Evolutionary conservation across 345 rosid species (phyloP), one percentile per base, ranked within the genome.

Genomic region (Viola odorata): DNA sequence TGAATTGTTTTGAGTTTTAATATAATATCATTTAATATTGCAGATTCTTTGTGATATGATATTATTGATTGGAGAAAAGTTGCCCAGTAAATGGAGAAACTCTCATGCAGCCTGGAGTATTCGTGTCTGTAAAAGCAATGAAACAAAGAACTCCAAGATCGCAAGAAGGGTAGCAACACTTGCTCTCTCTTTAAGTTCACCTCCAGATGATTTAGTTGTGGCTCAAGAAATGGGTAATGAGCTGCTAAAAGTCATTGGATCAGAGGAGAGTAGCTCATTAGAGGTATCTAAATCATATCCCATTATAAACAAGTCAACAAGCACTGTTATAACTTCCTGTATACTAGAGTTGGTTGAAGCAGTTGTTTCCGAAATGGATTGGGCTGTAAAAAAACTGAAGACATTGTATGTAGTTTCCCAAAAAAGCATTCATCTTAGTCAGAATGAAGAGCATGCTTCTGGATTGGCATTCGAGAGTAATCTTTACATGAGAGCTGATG

Each of bases 11-110:
- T 53, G 39, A 45, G 44, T 63, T 62, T 57, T 45, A 51, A 51
- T 17, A 37, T 36, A 39, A 55, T 41, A 16, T 13, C 15, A 49
- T 55, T 56, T 45, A 7, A 60, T 42, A 77, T 61, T 58, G 62
- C 84, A 89, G 95, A 64, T 85, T 67, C 76, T 84, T 37, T 84
- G 82, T 62, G 91, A 85, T 48, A 75, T 80, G 45, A 45, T 82
- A 56, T 61, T 80, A 72, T 61, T 68, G 71, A 62, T 83, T 60
- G 81, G 82, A 47, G 77, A 74, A 41, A 65, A 66, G 66, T 65
- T 87, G 61, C 95, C 90, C 13, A 58, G 73, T 58, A 70, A 80
- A 58, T 77, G 73, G 80, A 83, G 81, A 69, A 75, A 79, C 70
- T 64, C 61, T 68, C 88, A 71, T 64, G 91, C 86, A 67, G 75